Percentiles rank a stretch among this genome's conserved stretches.
Evolutionary conservation across 148 eudicot species (phyloP).

Genomic region (Polygonum maritimum): DNA sequence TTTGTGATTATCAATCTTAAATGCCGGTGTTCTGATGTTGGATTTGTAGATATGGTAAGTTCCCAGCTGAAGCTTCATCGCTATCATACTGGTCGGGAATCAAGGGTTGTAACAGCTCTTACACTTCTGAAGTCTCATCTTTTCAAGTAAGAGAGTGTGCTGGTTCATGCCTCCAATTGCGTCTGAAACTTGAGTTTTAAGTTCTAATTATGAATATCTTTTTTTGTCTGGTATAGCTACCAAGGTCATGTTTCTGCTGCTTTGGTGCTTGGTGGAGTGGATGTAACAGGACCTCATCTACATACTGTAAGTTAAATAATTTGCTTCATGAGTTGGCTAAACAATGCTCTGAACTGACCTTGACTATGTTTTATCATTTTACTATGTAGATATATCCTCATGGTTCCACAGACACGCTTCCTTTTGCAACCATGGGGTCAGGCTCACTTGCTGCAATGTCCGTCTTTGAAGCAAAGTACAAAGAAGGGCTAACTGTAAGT

Average conservation of each 20-base stretch:
- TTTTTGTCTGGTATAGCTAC: conserved; percentile 37
- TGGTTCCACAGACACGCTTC: conserved; percentile 87
- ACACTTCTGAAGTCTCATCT: conserved; percentile 85
- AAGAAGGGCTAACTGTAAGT: conserved; percentile 87
- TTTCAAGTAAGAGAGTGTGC: conserved; percentile 39
- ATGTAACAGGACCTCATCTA: conserved; percentile 84
- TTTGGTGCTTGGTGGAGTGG: conserved; percentile 95
- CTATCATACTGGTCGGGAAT: conserved; percentile 80
- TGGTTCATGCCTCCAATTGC: background rate
- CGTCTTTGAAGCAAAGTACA: conserved; percentile 73
- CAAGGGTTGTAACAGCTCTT: conserved; percentile 91
- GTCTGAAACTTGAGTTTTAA: background rate
- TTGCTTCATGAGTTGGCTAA: background rate
- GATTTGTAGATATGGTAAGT: conserved; percentile 67
- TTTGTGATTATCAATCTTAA: background rate
- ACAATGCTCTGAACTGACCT: background rate
- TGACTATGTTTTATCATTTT: background rate
- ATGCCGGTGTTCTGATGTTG: background rate
- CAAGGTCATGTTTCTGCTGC: conserved; percentile 93
- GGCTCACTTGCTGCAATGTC: conserved; percentile 98
- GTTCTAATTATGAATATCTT: background rate
- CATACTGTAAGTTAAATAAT: conserved; percentile 57
- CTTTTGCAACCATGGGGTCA: conserved; percentile 94
- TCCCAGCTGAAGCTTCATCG: conserved; percentile 88
- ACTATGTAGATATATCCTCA: conserved; percentile 74